Conservation (phyloP, 495 filamentous ascomycete species). For the Penicillium coffeae region DNA sequence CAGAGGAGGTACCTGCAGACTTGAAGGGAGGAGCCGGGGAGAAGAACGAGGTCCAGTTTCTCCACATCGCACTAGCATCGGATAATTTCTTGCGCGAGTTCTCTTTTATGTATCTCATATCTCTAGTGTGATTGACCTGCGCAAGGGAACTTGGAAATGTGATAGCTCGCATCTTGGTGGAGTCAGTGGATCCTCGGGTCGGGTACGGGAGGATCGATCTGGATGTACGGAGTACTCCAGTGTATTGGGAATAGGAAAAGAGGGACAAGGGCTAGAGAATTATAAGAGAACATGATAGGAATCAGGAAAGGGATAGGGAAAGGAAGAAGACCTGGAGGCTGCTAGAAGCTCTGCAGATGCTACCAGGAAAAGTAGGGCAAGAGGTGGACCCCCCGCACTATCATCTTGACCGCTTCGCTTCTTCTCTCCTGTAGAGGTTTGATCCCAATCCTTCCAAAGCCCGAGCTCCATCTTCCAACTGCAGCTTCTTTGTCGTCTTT, state of each 20-base stretch:
- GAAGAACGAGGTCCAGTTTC: not conserved
- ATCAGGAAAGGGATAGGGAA: too few relatives aligned
- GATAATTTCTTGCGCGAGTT: slow-evolving; percentile 18
- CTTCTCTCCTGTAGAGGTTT: not conserved
- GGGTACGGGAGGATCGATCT: not conserved
- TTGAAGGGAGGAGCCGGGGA: not conserved
- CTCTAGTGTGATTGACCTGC: not conserved
- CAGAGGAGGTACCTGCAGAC: slow-evolving; percentile 20
- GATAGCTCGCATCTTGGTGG: slow-evolving; percentile 1
- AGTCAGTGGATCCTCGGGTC: too few relatives aligned
- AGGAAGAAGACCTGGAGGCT: too few relatives aligned
- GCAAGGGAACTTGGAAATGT: not conserved
- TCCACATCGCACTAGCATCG: slow-evolving; percentile 8
- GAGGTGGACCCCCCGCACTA: not conserved
- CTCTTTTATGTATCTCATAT: slow-evolving; percentile 13
- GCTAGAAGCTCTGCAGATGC: too few relatives aligned
- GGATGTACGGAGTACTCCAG: not conserved
- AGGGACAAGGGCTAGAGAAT: too few relatives aligned
- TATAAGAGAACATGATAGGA: too few relatives aligned
- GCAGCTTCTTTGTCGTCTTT: not conserved
- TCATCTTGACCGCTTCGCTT: not conserved
- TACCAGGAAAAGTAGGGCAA: too few relatives aligned
- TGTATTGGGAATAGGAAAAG: too few relatives aligned
- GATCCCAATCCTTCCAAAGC: not conserved
- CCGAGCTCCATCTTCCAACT: too few relatives aligned